Evolutionary conservation across 495 filamentous ascomycete genomes (phyloP), one percentile per base, ranked within the genome.

Genomic region (Penicillium egyptiacum): DNA sequence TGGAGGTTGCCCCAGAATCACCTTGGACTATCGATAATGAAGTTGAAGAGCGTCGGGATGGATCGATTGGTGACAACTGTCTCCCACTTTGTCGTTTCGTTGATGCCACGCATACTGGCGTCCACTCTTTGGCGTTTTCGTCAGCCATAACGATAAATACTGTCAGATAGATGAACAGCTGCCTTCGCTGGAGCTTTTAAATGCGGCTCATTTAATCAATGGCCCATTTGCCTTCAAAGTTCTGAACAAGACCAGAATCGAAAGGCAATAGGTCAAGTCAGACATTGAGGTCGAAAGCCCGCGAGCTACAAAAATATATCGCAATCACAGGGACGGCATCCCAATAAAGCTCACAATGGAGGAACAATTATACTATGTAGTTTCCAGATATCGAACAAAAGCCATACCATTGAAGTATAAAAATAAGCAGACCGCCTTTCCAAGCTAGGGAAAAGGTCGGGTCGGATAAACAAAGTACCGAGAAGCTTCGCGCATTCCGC

Each of bases 41-140:
- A 37, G 1, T 8, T 5, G 28, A 37, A 14, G 42, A 47, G 9
- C 2, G 17, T 19, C 2, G 31, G 7, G 28, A 33, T 4, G 23
- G 6, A 26, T 45, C n/a, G 6, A 16, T 10, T 35, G 19, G 28
- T 2, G 14, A 25, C 22, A 14, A 17, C 11, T n/a, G 19, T 26
- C 19, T 43, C 4, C 16, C 30, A 19, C 14, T 40, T 4, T 30
- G 19, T 9, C 11, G 30, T 23, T 28, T 39, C 5, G 64, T 69
- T n/a, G 73, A 70, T 37, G 73, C 73, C 50, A 76, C 68, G 33
- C 73, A 76, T 25, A 67, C 53, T 26, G 70, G 70, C 40, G 50
- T 54, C 59, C 42, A 59, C n/a, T 48, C 23, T 4, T 35, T 35
- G 11, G 30, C n/a, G 5, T 52, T 26, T 3, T 45, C 28, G 10